Conservation (phyloP, 768 basidiomycete species). For the Collybia nuda region DNA sequence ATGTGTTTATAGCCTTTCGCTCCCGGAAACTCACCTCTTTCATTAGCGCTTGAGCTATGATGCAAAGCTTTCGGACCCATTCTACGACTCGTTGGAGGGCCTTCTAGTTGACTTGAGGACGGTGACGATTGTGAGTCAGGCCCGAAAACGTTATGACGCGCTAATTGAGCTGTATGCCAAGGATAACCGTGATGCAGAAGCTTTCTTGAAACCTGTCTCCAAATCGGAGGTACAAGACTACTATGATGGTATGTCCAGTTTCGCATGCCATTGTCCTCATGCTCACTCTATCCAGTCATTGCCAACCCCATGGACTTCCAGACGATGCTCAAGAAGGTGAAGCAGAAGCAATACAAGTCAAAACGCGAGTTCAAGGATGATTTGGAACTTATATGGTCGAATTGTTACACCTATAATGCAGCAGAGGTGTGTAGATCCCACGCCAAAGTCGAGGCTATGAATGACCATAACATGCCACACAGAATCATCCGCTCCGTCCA, state of each 20-base stretch:
- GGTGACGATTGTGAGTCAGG: slow-evolving; percentile 57
- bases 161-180: slow-evolving; percentile 29
- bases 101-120: slow-evolving; percentile 83
- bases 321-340: slow-evolving; percentile 92
- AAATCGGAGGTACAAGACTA: slow-evolving; percentile 93
- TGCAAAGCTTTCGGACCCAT: slow-evolving; percentile 77
- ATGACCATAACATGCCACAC: slow-evolving; percentile 7
- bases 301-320: slow-evolving; percentile 93
- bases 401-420: slow-evolving; percentile 91
- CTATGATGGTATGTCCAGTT: slow-evolving; percentile 67
- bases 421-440: slow-evolving; percentile 66
- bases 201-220: slow-evolving; percentile 92
- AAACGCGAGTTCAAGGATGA: slow-evolving; percentile 94
- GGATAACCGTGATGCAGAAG: slow-evolving; percentile 89
- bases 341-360: slow-evolving; percentile 87
- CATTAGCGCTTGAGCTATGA: slow-evolving; percentile 50
- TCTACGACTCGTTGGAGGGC: slow-evolving; percentile 93
- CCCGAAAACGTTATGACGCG: slow-evolving; percentile 17
- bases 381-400: slow-evolving; percentile 95
- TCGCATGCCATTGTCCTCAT: slow-evolving; percentile 5
- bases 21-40: slow-evolving; percentile 7
- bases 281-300: slow-evolving; percentile 62
- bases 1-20: slow-evolving; percentile 34
- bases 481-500: slow-evolving; percentile 88
- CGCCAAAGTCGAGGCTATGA: background rate